These are phyloP conservation scores for Obba rivulosa DNA, from an alignment of 768 basidiomycete genomes.

Conservation along the genomic window DNA sequence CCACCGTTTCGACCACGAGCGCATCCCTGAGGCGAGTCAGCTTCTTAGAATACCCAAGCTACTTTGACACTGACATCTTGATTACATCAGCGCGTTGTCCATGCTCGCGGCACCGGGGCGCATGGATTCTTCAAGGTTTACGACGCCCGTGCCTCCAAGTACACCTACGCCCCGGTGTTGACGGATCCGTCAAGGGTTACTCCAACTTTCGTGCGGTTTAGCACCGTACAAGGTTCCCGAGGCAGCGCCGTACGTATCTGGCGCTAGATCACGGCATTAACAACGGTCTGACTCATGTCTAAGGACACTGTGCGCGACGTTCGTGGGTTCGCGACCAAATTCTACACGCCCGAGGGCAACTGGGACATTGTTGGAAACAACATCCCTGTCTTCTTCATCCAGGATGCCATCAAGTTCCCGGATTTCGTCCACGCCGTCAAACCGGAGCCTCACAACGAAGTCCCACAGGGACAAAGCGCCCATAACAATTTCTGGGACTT, in stretches of 20 bases:
- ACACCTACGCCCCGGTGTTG: conserved; percentile 65
- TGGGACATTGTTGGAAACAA: conserved; percentile 87
- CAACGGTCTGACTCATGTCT: neutral
- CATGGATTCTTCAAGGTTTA: conserved; percentile 80
- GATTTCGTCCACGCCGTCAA: conserved; percentile 83
- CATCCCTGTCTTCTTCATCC: conserved; percentile 79
- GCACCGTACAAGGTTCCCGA: conserved; percentile 75
- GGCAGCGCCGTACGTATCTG: conserved; percentile 66
- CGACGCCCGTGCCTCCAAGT: conserved; percentile 63
- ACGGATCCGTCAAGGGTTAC: conserved; percentile 71
- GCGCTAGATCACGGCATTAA: neutral
- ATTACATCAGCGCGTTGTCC: conserved; percentile 54
- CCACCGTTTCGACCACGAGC: conserved; percentile 79
- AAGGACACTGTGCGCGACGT: conserved; percentile 79
- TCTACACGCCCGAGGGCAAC: conserved; percentile 82
- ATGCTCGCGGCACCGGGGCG: conserved; percentile 69
- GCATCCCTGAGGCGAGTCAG: conserved; percentile 68
- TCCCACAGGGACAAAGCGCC: conserved; percentile 60
- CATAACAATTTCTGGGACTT: conserved; percentile 93
- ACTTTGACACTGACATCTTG: conserved; percentile 17
- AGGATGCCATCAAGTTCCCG: conserved; percentile 80
- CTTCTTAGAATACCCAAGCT: too few species aligned
- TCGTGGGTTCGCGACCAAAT: conserved; percentile 79
- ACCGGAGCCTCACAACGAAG: conserved; percentile 81
- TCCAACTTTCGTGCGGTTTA: conserved; percentile 79